Percentiles rank a stretch among this genome's conserved stretches.
Evolutionary conservation across 2,329 filamentous ascomycete genomes (phyloP).

Genomic region (Aspergillus tubingensis): DNA sequence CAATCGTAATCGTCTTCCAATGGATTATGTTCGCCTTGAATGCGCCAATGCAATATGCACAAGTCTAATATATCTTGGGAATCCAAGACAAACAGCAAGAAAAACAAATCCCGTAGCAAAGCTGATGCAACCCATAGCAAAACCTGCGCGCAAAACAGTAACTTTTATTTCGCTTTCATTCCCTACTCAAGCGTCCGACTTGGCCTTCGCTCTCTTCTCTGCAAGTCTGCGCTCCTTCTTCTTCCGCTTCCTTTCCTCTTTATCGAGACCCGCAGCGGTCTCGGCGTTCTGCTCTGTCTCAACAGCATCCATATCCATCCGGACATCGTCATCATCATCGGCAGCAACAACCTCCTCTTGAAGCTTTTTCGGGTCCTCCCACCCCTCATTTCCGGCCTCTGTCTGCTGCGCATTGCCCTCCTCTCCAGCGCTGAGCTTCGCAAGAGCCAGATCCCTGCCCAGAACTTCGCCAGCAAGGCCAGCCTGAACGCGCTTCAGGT

Average conservation of each 20-base stretch:
- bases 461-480: slow-evolving; percentile 46
- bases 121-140: slow-evolving; percentile 2
- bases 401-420: slow-evolving; percentile 24
- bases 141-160: neutral
- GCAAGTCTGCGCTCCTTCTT: slow-evolving; percentile 58
- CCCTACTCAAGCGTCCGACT: slow-evolving; percentile 25
- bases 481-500: slow-evolving; percentile 48
- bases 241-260: slow-evolving; percentile 55
- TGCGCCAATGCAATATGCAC: slow-evolving; percentile 17
- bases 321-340: slow-evolving; percentile 43
- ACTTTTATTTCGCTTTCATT: neutral
- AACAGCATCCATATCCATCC: slow-evolving; percentile 41
- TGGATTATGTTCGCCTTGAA: slow-evolving; percentile 2
- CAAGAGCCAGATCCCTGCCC: slow-evolving; percentile 43
- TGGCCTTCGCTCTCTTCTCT: slow-evolving; percentile 43
- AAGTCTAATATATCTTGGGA: slow-evolving; percentile 4
- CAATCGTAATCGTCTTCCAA: slow-evolving; percentile 2
- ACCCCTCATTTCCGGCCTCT: slow-evolving; percentile 33
- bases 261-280: slow-evolving; percentile 43
- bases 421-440: slow-evolving; percentile 39
- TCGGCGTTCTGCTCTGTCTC: slow-evolving; percentile 42
- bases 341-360: slow-evolving; percentile 46
- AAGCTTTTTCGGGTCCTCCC: slow-evolving; percentile 40
- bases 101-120: neutral
- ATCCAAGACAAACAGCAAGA: slow-evolving; percentile 1